These are phyloP conservation scores for Pseudohalonectria lignicola DNA, from an alignment of 2,329 filamentous ascomycete species.

Conservation along the genomic window DNA sequence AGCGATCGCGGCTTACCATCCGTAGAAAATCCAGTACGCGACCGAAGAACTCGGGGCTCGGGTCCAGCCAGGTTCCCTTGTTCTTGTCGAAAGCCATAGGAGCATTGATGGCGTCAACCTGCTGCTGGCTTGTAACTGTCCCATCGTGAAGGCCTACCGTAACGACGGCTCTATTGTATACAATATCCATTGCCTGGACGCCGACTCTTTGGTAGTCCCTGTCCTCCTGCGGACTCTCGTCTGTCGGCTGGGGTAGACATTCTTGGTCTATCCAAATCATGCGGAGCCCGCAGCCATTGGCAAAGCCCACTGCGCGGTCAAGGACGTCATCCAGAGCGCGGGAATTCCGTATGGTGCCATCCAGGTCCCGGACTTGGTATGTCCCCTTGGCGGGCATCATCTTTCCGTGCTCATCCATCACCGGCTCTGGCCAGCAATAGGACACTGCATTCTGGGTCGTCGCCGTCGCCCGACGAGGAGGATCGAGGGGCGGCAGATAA, in stretches of 20 bases:
- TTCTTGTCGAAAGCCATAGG: not conserved
- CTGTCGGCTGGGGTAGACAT: not conserved
- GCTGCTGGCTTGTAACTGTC: not conserved
- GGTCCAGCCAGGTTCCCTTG: not conserved
- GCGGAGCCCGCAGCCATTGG: not conserved
- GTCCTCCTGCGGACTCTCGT: not conserved
- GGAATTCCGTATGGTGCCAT: not conserved
- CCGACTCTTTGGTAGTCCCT: not conserved
- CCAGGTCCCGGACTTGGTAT: not conserved
- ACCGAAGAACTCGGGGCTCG: not conserved
- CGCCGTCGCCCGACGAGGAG: too few species aligned
- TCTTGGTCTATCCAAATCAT: not conserved
- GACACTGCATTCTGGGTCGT: too few species aligned
- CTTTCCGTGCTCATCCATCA: not conserved
- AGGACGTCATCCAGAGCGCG: not conserved
- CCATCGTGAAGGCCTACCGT: not conserved
- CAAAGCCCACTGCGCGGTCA: not conserved
- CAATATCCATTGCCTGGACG: not conserved
- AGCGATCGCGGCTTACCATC: not conserved
- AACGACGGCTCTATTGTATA: not conserved
- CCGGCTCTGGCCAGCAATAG: not conserved
- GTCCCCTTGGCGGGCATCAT: not conserved
- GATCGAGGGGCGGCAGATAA: too few species aligned
- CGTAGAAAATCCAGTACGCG: too few species aligned
- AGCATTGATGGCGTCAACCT: not conserved